Base-by-base conservation (phyloP, 495 filamentous ascomycete genomes). In the Penicillium parvum region DNA sequence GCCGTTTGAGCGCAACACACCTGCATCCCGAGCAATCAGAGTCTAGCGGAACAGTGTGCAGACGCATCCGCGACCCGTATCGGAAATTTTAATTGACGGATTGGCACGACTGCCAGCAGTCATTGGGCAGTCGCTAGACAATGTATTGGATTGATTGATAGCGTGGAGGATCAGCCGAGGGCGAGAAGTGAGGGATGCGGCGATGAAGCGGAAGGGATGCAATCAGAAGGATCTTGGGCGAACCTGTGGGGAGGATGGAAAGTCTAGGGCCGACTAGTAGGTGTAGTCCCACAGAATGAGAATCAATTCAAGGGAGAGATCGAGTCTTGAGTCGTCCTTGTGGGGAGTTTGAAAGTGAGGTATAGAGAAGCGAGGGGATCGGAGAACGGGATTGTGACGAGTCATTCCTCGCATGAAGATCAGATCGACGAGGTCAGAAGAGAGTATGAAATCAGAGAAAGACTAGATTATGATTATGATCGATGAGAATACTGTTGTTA, bases 301-400 rank as follows among this genome's bases (percentile, higher is more conserved):
- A n/a, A n/a, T n/a, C n/a, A n/a, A n/a, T n/a, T n/a, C n/a, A n/a
- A n/a, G n/a, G n/a, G n/a, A n/a, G n/a, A n/a, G n/a, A n/a, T n/a
- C n/a, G n/a, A n/a, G n/a, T n/a, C n/a, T n/a, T n/a, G n/a, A n/a
- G n/a, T n/a, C n/a, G n/a, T n/a, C n/a, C n/a, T n/a, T n/a, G n/a
- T n/a, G n/a, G n/a, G n/a, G 17, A 21, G 17, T 5, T 14, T 15
- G 12, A 35, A 36, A 32, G 46, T 39, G 22, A 46, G 47, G 43
- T 42, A 43, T 41, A 35, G 32, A 11, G 29, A 53, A 33, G 53
- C 21, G 53, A 50, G 50, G 53, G 35, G 51, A 49, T 40, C 52
- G 44, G 44, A 46, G 34, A 44, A 49, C 43, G 16, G 23, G 17
- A 52, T 55, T 63, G 55, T 68, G 62, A 68, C 50, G 44, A 58